phyloP scores from a whole-genome alignment of 352 stramenopile species.

The Globisporangium mamillatum region DNA sequence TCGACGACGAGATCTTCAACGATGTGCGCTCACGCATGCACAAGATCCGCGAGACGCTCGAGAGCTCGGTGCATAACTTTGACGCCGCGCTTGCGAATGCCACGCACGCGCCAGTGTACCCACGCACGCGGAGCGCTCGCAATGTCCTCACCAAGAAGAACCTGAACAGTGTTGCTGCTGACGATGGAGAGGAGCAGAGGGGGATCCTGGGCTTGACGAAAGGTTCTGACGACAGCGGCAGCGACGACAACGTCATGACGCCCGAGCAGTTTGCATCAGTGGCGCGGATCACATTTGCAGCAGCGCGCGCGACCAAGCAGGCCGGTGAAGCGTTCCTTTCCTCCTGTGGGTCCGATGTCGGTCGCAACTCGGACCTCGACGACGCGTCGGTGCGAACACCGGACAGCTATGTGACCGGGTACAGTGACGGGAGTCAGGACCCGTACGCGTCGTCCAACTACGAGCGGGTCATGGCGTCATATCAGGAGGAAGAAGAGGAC shows the following conservation, averaged over 20 bases:
- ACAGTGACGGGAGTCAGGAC: slow-evolving; percentile 41
- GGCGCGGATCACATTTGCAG: slow-evolving; percentile 62
- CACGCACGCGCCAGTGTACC: slow-evolving; percentile 39
- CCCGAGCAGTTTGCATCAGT: slow-evolving; percentile 57
- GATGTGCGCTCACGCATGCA: slow-evolving; percentile 56
- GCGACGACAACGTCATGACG: slow-evolving; percentile 34
- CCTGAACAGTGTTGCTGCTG: neutral
- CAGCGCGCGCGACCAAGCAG: slow-evolving; percentile 46
- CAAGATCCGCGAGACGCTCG: slow-evolving; percentile 50
- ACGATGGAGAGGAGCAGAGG: neutral
- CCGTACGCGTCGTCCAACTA: slow-evolving; percentile 64
- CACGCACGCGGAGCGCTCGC: slow-evolving; percentile 25
- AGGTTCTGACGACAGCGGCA: slow-evolving; percentile 8
- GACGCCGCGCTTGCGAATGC: slow-evolving; percentile 42
- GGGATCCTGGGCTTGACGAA: neutral
- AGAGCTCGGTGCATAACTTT: slow-evolving; percentile 51
- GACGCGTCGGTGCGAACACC: slow-evolving; percentile 13
- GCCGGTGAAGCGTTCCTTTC: slow-evolving; percentile 61
- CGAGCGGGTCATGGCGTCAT: slow-evolving; percentile 55
- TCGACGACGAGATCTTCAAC: slow-evolving; percentile 39
- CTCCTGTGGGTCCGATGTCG: slow-evolving; percentile 37
- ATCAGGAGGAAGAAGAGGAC: slow-evolving; percentile 28
- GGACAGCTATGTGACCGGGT: slow-evolving; percentile 30
- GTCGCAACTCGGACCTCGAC: slow-evolving; percentile 21
- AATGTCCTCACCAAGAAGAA: slow-evolving; percentile 8